Percentiles rank a stretch among this genome's conserved stretches.
Conservation (phyloP, 371 early-diverging fungal species). For the Lichtheimia ornata region DNA sequence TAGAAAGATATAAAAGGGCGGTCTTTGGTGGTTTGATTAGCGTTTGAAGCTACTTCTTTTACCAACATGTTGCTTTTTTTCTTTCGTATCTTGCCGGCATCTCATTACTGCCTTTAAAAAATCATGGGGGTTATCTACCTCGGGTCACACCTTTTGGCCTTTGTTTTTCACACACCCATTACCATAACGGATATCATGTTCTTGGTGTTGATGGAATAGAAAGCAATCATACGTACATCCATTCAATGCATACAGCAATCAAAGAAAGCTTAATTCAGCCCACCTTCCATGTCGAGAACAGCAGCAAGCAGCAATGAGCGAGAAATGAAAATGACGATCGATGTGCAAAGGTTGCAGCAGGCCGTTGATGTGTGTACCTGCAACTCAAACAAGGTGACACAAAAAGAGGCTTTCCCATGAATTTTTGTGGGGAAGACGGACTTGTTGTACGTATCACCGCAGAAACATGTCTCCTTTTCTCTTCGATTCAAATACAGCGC, state of each 20-base stretch:
- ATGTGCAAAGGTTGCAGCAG: background rate
- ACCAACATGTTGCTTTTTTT: background rate
- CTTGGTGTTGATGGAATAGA: background rate
- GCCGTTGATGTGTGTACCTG: too few relatives aligned
- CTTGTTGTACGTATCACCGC: background rate
- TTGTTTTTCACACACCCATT: conserved; percentile 1
- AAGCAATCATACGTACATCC: background rate
- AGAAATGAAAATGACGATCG: background rate
- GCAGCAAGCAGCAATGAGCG: background rate
- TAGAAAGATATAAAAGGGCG: background rate
- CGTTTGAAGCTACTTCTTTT: background rate
- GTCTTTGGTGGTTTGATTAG: background rate
- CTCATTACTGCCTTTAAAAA: too few relatives aligned
- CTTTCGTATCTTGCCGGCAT: background rate
- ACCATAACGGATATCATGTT: background rate
- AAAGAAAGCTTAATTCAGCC: too few relatives aligned
- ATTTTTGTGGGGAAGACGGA: too few relatives aligned
- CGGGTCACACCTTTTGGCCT: background rate
- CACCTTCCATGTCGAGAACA: too few relatives aligned
- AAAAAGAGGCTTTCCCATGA: too few relatives aligned
- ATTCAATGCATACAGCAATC: too few relatives aligned
- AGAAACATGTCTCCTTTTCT: too few relatives aligned
- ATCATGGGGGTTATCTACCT: too few relatives aligned
- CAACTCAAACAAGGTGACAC: too few relatives aligned
- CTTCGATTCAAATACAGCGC: too few relatives aligned